phyloP scores from a whole-genome alignment of 1,284 basidiomycete species.

The Xanthoconium separans region DNA sequence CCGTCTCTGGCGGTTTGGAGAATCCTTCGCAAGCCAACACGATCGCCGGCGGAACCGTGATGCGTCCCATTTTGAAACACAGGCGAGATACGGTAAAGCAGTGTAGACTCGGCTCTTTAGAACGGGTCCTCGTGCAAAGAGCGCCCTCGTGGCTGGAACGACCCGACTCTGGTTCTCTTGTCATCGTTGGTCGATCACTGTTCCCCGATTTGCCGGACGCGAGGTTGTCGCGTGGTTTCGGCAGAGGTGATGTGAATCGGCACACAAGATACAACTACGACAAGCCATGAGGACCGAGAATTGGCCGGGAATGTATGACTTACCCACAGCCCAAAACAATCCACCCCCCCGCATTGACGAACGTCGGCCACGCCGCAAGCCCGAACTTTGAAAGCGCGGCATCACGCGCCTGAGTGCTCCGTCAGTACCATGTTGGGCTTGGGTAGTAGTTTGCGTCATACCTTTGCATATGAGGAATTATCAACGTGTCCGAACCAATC shows the following conservation, averaged over 20 bases:
- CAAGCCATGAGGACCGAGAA: neutral
- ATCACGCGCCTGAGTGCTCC: conserved; percentile 37
- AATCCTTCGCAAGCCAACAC: conserved; percentile 56
- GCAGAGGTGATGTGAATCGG: conserved; percentile 22
- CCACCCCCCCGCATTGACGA: conserved; percentile 65
- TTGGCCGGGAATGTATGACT: conserved; percentile 16
- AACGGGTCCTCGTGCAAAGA: conserved; percentile 26
- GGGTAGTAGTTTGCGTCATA: conserved; percentile 21
- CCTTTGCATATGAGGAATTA: conserved; percentile 75
- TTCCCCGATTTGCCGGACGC: neutral
- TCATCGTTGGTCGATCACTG: neutral
- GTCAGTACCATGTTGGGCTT: neutral
- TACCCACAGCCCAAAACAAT: conserved; percentile 73
- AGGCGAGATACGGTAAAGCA: conserved; percentile 65
- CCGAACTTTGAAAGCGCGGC: conserved; percentile 42
- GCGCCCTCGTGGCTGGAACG: conserved; percentile 18
- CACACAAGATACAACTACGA: conserved; percentile 23
- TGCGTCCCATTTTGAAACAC: conserved; percentile 74
- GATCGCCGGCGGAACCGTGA: conserved; percentile 71
- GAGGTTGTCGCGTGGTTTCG: neutral
- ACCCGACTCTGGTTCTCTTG: neutral
- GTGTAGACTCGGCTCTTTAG: conserved; percentile 57
- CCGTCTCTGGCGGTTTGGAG: conserved; percentile 28
- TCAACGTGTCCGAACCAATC: conserved; percentile 71
- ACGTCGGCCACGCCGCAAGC: conserved; percentile 54